Percentiles rank a stretch among this genome's conserved stretches.
These are phyloP conservation scores for Rubia yunnanensis DNA, from an alignment of 257 asterid genomes.

Conservation along the genomic window DNA sequence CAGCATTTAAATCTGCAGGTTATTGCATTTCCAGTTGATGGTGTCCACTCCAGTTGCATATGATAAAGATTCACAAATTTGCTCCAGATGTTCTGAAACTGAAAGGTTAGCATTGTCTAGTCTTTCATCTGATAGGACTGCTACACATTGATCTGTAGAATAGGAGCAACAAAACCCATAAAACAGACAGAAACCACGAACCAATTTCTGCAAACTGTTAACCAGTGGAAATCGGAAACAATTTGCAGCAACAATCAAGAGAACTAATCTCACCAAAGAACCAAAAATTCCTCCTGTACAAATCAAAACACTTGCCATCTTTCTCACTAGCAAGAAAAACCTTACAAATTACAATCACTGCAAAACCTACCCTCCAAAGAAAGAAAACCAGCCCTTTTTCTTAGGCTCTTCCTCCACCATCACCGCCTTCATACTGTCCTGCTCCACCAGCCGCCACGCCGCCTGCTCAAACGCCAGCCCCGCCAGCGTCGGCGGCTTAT, in stretches of 20 bases:
- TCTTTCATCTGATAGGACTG: no score
- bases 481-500: constrained; percentile 90
- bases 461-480: constrained; percentile 98
- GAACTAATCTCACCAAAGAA: not conserved
- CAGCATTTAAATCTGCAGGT: not conserved
- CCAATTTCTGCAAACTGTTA: not conserved
- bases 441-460: constrained; percentile 97
- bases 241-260: not conserved
- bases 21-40: no score
- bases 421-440: constrained; percentile 95
- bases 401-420: constrained; percentile 95
- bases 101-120: not conserved
- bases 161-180: not conserved
- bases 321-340: not conserved
- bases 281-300: constrained; percentile 7
- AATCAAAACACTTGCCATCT: not conserved
- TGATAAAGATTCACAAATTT: not conserved
- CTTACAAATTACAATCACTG: constrained; percentile 1
- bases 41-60: no score
- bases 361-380: constrained; percentile 59
- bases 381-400: constrained; percentile 85
- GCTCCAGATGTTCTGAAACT: not conserved
- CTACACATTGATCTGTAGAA: not conserved
- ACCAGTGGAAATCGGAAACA: not conserved
- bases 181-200: not conserved